Conservation (phyloP, 768 basidiomycete genomes). For the Calocera viscosa region DNA sequence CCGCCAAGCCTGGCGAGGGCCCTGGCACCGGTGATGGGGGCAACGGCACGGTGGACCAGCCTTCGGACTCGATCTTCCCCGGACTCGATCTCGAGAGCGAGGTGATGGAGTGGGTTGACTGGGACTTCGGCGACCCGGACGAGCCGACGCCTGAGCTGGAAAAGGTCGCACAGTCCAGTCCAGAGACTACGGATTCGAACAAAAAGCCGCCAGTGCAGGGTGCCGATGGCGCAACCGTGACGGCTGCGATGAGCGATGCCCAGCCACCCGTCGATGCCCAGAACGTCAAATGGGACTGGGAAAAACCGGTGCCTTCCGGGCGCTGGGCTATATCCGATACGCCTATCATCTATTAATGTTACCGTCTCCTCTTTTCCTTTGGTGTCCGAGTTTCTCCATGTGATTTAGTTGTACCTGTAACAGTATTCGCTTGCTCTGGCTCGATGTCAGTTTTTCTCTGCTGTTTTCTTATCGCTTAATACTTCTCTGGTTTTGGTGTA, state of each 20-base stretch:
- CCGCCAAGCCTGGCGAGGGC: not conserved
- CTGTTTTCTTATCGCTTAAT: not conserved
- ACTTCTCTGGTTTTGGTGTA: not conserved
- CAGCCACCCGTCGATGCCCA: not conserved
- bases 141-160: slow-evolving; percentile 1
- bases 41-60: not conserved
- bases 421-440: not conserved
- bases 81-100: not conserved
- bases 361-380: not conserved
- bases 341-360: slow-evolving; percentile 6
- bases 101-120: slow-evolving; percentile 7
- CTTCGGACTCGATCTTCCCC: not conserved
- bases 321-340: slow-evolving; percentile 1
- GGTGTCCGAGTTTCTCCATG: not conserved
- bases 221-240: not conserved
- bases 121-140: not conserved
- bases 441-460: not conserved
- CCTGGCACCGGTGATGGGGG: not conserved
- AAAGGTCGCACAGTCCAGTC: not conserved
- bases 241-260: not conserved
- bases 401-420: not conserved
- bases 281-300: slow-evolving; percentile 8
- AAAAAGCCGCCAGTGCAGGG: not conserved
- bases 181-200: slow-evolving; percentile 1
- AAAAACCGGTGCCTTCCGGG: not conserved